Evolutionary conservation across 805 yeast species (phyloP).

Genomic region (Sugiyamaella americana): DNA sequence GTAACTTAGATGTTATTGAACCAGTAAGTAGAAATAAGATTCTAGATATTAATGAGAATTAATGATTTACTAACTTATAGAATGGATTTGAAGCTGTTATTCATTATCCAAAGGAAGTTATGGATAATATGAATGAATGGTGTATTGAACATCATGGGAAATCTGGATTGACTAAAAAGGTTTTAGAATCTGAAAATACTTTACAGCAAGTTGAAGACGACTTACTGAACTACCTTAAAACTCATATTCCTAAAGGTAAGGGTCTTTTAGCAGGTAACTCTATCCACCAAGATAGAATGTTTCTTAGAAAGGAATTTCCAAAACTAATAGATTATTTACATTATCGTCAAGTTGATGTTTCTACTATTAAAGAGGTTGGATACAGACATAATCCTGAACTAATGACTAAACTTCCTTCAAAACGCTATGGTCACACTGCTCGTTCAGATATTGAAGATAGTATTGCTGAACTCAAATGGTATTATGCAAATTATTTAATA

Average conservation of each 20-base stretch:
- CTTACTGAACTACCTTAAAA: constrained; percentile 53
- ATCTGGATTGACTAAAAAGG: constrained; percentile 69
- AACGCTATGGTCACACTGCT: constrained; percentile 77
- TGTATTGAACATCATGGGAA: constrained; percentile 73
- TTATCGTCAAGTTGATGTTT: constrained; percentile 85
- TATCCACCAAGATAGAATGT: constrained; percentile 84
- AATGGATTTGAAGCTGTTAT: constrained; percentile 77
- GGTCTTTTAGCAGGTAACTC: constrained; percentile 89
- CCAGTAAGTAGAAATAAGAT: constrained; percentile 24
- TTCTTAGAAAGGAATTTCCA: constrained; percentile 81
- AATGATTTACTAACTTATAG: constrained; percentile 5
- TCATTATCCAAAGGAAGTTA: constrained; percentile 52
- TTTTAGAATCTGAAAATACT: constrained; percentile 49
- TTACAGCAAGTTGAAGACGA: constrained; percentile 58
- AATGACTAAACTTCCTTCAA: constrained; percentile 52
- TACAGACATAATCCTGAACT: constrained; percentile 67
- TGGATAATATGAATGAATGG: constrained; percentile 84
- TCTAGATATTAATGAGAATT: constrained; percentile 2
- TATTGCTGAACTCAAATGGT: constrained; percentile 76
- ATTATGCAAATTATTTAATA: constrained; percentile 53
- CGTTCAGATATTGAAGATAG: constrained; percentile 83
- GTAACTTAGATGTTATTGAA: constrained; percentile 64
- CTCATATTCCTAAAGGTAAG: constrained; percentile 43
- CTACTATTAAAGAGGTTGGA: constrained; percentile 77
- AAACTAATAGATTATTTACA: constrained; percentile 47